phyloP scores from a whole-genome alignment of 2,329 filamentous ascomycete species.

The Fusarium praegraminearum region DNA sequence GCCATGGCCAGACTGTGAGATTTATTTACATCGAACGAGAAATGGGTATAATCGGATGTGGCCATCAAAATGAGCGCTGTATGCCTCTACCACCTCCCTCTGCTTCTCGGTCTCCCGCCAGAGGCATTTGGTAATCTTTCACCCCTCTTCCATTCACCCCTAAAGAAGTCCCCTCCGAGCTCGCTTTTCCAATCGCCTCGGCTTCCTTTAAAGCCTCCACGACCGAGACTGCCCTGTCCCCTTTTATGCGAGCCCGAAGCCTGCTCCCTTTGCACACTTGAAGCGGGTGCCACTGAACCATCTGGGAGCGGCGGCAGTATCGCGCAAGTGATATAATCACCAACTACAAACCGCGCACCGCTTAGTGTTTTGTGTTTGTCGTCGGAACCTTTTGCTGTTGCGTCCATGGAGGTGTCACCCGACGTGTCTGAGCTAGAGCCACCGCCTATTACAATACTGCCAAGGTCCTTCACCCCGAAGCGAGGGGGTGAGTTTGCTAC shows the following conservation, averaged over 20 bases:
- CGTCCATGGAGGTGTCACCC: conserved; percentile 53
- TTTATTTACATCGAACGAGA: conserved; percentile 11
- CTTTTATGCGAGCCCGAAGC: conserved; percentile 39
- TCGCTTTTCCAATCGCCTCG: conserved; percentile 57
- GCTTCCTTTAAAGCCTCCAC: conserved; percentile 53
- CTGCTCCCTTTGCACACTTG: conserved; percentile 51
- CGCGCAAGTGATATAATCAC: conserved; percentile 88
- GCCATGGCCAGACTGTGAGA: conserved; percentile 20
- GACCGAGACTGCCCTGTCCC: conserved; percentile 49
- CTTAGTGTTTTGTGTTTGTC: conserved; percentile 79
- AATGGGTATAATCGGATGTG: conserved; percentile 49
- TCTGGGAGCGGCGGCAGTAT: conserved; percentile 80
- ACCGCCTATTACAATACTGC: conserved; percentile 81
- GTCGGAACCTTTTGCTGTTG: conserved; percentile 57
- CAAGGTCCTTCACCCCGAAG: conserved; percentile 84
- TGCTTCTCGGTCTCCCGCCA: conserved; percentile 46
- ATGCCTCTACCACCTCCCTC: conserved; percentile 48
- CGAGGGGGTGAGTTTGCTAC: conserved; percentile 56
- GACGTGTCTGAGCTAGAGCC: conserved; percentile 59
- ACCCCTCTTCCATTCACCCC: conserved; percentile 75
- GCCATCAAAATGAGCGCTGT: conserved; percentile 13
- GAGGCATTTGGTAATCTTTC: conserved; percentile 69
- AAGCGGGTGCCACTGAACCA: conserved; percentile 77
- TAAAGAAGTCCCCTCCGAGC: conserved; percentile 55
- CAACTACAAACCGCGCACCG: conserved; percentile 85